Evolutionary conservation across 1,139 yeast species (phyloP).

Genomic region (Kodamaea suecica): DNA sequence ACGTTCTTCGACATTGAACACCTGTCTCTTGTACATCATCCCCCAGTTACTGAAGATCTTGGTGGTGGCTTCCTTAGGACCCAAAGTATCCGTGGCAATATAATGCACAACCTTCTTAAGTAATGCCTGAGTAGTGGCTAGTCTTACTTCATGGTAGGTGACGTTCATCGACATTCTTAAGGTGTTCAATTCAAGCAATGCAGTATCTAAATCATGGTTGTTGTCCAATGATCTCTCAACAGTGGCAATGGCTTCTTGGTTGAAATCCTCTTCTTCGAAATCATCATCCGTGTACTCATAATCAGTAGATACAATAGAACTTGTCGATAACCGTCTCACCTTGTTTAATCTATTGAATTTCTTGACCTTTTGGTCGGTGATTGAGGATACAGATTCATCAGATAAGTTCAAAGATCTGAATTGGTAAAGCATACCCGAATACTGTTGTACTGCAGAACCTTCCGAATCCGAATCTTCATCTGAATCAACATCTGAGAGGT

Average conservation of each 20-base stretch:
- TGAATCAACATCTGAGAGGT: constrained; percentile 45
- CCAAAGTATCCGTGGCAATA: constrained; percentile 70
- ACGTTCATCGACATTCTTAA: constrained; percentile 97
- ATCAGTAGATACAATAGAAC: constrained; percentile 40
- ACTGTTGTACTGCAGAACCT: constrained; percentile 20
- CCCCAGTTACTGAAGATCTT: constrained; percentile 83
- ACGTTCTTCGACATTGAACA: constrained; percentile 75
- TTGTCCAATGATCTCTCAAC: constrained; percentile 88
- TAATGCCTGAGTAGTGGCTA: constrained; percentile 75
- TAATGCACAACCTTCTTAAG: constrained; percentile 66
- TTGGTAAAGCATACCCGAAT: constrained; percentile 51
- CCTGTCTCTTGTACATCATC: constrained; percentile 71
- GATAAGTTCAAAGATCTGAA: constrained; percentile 66
- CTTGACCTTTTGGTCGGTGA: constrained; percentile 43
- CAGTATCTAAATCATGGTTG: constrained; percentile 90
- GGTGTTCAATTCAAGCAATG: constrained; percentile 86
- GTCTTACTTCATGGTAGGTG: constrained; percentile 86
- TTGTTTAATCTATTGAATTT: constrained; percentile 25
- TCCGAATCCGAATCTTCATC: constrained; percentile 42
- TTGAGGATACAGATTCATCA: constrained; percentile 74
- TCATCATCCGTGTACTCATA: constrained; percentile 37
- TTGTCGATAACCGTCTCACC: constrained; percentile 36
- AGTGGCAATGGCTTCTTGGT: constrained; percentile 88
- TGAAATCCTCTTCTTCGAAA: constrained; percentile 75
- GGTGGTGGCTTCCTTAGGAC: constrained; percentile 68